Evolutionary conservation across 1,284 basidiomycete species (phyloP), one percentile per base, ranked within the genome.

Genomic region (Boletus nobilissimus): DNA sequence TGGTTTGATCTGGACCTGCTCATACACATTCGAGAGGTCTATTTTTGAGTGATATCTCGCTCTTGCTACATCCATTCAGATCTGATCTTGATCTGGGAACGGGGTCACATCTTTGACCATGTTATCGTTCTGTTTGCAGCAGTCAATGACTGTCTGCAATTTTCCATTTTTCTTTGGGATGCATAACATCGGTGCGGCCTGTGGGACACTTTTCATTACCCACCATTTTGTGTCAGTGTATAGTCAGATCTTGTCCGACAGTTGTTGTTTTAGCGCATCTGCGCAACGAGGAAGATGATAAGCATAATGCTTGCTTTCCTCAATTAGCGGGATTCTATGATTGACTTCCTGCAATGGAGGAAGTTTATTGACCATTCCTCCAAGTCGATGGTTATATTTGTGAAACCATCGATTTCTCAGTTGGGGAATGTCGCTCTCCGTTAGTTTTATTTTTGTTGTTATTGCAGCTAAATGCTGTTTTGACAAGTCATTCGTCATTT

Each of bases 1-100:
- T 5, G 63, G 38, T 0, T 76, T 8, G 0, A 87, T 72, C 0
- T 80, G 63, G 1, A 86, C 86, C 67, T 88, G 87, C 69, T 88
- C 83, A 77, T 87, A 88, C 0, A 82, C 81, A 75, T 87, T 84
- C 34, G 83, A 81, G 0, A 83, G 76, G 73, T 87, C 84, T 9
- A 87, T 76, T 3, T 84, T 72, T 0, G 78, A 80, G 18, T 74
- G 29, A 73, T 84, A 87, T 60, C 77, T 81, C 6, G 77, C 80
- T 39, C 68, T 29, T 0, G 82, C 79, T 1, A 85, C 80, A 19
- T 83, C 80, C 34, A 76, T 75, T 1, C 81, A 67, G 34, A 87
- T 86, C 26, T 81, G 76, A 46, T 46, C 43, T 22, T 46, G 43
- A 24, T 46, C 43, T 3, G 19, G 43, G 43, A 46, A 46, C 22